Conservation (phyloP, 1,284 basidiomycete species). For the Malassezia brasiliensis region DNA sequence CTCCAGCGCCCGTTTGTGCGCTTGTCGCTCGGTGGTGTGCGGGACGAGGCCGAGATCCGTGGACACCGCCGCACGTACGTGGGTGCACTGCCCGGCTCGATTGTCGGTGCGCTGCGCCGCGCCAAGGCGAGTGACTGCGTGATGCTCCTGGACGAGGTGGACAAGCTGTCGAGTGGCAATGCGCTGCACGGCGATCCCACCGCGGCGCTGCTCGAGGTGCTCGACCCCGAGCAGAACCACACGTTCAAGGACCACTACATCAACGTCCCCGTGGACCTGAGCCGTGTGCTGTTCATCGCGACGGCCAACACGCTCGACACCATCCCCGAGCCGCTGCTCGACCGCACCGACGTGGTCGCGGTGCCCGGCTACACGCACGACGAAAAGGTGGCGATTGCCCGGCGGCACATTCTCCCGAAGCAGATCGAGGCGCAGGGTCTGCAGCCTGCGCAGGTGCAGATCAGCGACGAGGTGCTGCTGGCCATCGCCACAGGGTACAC, state of each 20-base stretch:
- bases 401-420: conserved; percentile 65
- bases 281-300: conserved; percentile 50
- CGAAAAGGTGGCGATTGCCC: conserved; percentile 51
- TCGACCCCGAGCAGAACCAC: conserved; percentile 51
- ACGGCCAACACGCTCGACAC: conserved; percentile 51
- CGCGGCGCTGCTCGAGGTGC: conserved; percentile 51
- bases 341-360: conserved; percentile 50
- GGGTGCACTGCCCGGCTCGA: conserved; percentile 59
- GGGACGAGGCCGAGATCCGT: conserved; percentile 51
- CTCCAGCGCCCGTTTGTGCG: conserved; percentile 59
- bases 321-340: conserved; percentile 49
- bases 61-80: conserved; percentile 46
- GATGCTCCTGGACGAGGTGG: conserved; percentile 51
- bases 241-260: conserved; percentile 51
- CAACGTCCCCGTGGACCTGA: conserved; percentile 43
- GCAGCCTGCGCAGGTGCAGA: conserved; percentile 52
- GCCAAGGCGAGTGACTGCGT: conserved; percentile 50
- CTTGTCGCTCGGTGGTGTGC: conserved; percentile 50
- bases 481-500: conserved; percentile 69
- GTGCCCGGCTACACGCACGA: conserved; percentile 50
- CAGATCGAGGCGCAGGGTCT: conserved; percentile 65
- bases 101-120: conserved; percentile 48
- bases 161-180: conserved; percentile 49
- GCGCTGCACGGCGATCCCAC: conserved; percentile 50
- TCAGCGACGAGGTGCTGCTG: conserved; percentile 62